Evolutionary conservation across 805 yeast species (phyloP), one percentile per base, ranked within the genome.

Genomic region (Wickerhamiella parazyma): DNA sequence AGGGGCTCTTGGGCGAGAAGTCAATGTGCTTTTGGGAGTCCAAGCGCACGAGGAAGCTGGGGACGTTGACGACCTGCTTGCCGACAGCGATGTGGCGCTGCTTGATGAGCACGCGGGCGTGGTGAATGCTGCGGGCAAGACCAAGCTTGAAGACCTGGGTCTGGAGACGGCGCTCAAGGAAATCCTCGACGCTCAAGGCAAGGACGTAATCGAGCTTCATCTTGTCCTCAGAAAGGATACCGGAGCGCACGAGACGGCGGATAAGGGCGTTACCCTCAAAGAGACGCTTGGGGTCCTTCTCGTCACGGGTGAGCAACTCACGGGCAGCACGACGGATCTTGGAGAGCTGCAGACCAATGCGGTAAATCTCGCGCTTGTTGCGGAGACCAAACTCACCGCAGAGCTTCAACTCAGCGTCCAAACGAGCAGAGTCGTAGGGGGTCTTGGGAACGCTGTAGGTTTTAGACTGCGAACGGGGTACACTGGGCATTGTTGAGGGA

Each of bases 281-380:
- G 67, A 91, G 81, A 78, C 98, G 86, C 85, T 87, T 91, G 80
- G 95, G 96, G 74, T 91, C 98, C 80, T 91, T 91, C 78, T 91
- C 98, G 66, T 91, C 98, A 78, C 95, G 86, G 78, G 98, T 91
- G 73, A 91, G 80, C 65, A 91, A 77, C 67, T 91, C 97, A 82
- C 98, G 94, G 68, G 98, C 98, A 71, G 98, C 98, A 78, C 98
- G 86, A 78, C 98, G 87, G 69, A 91, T 89, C 80, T 91, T 91
- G 55, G 98, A 91, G 67, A 91, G 83, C 76, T 91, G 97, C 80
- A 82, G 84, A 71, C 93, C 93, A 70, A 91, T 87, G 82, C 98
- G 86, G 94, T 91, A 91, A 71, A 91, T 85, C 76, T 91, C 98
- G 71, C 93, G 84, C 89, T 91, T 91, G 95, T 91, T 91, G 78